A percentile compares a stretch with the other conserved stretches of the same genome.
Conservation (phyloP, 106 monocot genomes). For the Platanthera guangdongensis region DNA sequence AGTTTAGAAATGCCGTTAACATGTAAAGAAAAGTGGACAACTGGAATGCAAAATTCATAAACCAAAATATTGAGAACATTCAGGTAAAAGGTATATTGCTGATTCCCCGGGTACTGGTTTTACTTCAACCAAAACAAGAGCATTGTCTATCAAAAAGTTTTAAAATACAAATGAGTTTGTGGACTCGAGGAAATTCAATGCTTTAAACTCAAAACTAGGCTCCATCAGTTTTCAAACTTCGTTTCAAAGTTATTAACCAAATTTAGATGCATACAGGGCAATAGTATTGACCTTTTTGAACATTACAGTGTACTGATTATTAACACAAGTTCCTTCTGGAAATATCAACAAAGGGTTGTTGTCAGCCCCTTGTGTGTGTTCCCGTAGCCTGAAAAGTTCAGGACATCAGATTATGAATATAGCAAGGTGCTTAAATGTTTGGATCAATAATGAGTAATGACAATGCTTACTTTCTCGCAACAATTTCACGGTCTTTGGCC, state of each 20-base stretch:
- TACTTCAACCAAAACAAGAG: background rate
- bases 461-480: slow-evolving; percentile 66
- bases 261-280: background rate
- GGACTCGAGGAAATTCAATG: background rate
- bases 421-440: background rate
- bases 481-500: slow-evolving; percentile 81
- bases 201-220: background rate
- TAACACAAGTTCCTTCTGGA: slow-evolving; percentile 99
- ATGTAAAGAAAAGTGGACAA: background rate
- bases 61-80: background rate
- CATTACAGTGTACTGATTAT: slow-evolving; percentile 97
- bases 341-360: slow-evolving; percentile 95
- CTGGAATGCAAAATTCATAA: background rate
- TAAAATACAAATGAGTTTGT: background rate
- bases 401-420: background rate
- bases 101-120: background rate
- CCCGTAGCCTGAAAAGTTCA: slow-evolving; percentile 49
- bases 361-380: slow-evolving; percentile 64
- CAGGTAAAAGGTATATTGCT: background rate
- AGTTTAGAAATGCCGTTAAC: background rate
- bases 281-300: slow-evolving; percentile 81
- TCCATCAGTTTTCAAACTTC: background rate
- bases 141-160: background rate
- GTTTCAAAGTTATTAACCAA: background rate
- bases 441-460: background rate